Conservation (phyloP, 2,329 filamentous ascomycete genomes). For the Diplodia scrobiculata region DNA sequence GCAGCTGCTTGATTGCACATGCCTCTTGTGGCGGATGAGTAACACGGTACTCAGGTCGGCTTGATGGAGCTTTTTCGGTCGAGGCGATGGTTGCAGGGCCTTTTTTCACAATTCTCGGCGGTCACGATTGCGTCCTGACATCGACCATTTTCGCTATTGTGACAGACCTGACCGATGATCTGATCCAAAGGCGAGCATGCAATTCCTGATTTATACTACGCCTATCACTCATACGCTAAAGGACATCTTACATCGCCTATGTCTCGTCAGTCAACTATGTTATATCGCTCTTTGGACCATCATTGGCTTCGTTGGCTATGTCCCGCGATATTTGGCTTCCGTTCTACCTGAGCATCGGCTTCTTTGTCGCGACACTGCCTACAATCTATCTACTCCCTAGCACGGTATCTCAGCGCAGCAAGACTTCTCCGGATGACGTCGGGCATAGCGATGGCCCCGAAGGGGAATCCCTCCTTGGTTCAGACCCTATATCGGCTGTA, state of each 20-base stretch:
- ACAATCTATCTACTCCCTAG: slow-evolving; percentile 1
- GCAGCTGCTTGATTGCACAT: no score
- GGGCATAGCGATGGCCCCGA: background rate
- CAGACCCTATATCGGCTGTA: background rate
- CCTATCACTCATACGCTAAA: slow-evolving; percentile 12
- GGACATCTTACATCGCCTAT: slow-evolving; percentile 41
- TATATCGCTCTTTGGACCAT: slow-evolving; percentile 41
- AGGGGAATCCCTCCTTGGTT: slow-evolving; percentile 1
- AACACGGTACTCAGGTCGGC: slow-evolving; percentile 33
- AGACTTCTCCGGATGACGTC: no score
- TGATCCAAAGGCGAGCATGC: slow-evolving; percentile 37
- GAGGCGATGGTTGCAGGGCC: slow-evolving; percentile 40
- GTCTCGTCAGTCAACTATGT: slow-evolving; percentile 40
- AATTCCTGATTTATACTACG: slow-evolving; percentile 10
- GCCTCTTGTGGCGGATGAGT: background rate
- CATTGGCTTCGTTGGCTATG: slow-evolving; percentile 42
- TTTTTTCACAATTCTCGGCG: slow-evolving; percentile 40
- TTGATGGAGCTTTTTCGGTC: slow-evolving; percentile 36
- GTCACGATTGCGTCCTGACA: slow-evolving; percentile 42
- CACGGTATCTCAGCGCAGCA: background rate
- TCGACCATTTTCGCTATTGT: slow-evolving; percentile 43
- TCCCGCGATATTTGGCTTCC: slow-evolving; percentile 42
- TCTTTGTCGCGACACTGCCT: slow-evolving; percentile 37
- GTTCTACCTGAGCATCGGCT: slow-evolving; percentile 41
- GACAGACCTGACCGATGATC: slow-evolving; percentile 39